Evolutionary conservation across 2,329 filamentous ascomycete genomes (phyloP), one percentile per base, ranked within the genome.

Genomic region (Phaeomoniella chlamydospora): DNA sequence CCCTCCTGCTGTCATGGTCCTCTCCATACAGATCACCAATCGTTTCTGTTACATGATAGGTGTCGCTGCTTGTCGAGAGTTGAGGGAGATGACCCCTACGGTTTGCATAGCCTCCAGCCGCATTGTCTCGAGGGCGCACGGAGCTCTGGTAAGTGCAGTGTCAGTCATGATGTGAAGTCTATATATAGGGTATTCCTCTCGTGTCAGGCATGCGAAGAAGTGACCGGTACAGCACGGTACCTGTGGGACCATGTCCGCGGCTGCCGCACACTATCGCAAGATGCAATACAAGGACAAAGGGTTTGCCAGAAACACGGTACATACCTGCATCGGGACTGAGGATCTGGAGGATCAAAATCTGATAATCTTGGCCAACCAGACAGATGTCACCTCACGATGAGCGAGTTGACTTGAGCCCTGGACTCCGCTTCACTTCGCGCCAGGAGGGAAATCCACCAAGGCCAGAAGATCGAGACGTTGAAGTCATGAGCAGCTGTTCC

Each of bases 41-140:
- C 40, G 85, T 81, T 58, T 94, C 87, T 38, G 86, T 94, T 54
- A 94, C 84, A 72, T 94, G 87, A 61, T 94, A 85, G 61, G 72
- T 85, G 41, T 87, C 81, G 60, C 94, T 86, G 57, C 82, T 90
- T 56, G 93, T 78, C 47, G 72, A 77, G 42, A 77, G 62, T 47
- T 76, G 70, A 42, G 72, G 65, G 45, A 61, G 61, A 60, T 77
- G 74, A 45, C 70, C 69, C 50, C 68, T 64, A 43, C 68, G 62
- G 47, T 61, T 57, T 47, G 67, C 58, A 57, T 68, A 68, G 51
- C 54, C 55, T 51, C 54, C 57, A 46, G 54, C 54, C 48, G 55
- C 22, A n/a, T 26, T 51, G 45, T 58, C 58, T 44, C 56, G 52
- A 41, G 52, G 49, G 41, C 51, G 53, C 39, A 51, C 54, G 50